phyloP scores from a whole-genome alignment of 306 rosid genomes.

The Lagenaria siceraria region DNA sequence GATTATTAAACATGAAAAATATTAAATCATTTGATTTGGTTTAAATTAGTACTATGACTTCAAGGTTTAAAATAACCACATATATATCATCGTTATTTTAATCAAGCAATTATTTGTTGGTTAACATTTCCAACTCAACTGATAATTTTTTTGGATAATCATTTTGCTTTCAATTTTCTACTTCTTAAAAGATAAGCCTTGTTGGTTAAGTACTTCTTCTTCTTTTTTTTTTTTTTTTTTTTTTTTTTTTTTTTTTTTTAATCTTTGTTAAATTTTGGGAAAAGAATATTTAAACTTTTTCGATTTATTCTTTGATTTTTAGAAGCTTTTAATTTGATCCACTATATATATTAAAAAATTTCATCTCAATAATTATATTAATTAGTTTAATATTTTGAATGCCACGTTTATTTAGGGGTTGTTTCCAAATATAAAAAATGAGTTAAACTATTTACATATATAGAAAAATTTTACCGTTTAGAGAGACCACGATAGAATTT shows the following conservation, averaged over 20 bases:
- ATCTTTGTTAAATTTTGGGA: neutral
- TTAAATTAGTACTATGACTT: neutral
- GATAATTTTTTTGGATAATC: neutral
- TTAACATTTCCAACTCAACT: neutral
- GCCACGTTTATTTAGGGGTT: too few species aligned
- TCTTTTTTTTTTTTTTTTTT: too few species aligned
- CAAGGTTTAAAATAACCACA: neutral
- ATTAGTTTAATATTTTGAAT: too few species aligned
- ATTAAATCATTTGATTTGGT: neutral
- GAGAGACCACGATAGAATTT: too few species aligned
- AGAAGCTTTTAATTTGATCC: too few species aligned
- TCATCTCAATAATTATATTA: too few species aligned
- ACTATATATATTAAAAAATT: too few species aligned
- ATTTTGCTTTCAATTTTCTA: neutral
- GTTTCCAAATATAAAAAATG: too few species aligned
- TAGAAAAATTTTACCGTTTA: too few species aligned
- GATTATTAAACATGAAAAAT: constrained; percentile 1
- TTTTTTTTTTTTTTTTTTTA: neutral
- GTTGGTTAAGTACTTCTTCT: neutral
- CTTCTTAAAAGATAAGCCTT: neutral
- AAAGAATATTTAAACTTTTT: too few species aligned
- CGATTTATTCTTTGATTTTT: too few species aligned
- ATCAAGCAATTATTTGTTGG: neutral
- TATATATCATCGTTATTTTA: neutral
- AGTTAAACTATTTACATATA: too few species aligned